These are phyloP conservation scores for Pseudophaeomoniella oleicola DNA, from an alignment of 2,329 filamentous ascomycete species.

Conservation along the genomic window DNA sequence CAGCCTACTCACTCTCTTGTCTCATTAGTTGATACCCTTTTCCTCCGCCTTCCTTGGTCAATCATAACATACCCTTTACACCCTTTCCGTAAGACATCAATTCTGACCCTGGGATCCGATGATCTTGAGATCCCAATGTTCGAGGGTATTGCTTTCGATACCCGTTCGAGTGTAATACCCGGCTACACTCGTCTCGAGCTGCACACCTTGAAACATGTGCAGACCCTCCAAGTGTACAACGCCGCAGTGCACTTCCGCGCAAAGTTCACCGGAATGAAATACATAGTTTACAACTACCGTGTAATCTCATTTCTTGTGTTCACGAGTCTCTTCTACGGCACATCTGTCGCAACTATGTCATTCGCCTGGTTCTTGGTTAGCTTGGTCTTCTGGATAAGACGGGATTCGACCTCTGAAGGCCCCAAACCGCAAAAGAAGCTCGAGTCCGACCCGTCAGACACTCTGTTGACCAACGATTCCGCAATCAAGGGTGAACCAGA, in stretches of 20 bases:
- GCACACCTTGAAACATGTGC: conserved; percentile 45
- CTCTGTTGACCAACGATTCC: conserved; percentile 1
- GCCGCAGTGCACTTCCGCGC: conserved; percentile 57
- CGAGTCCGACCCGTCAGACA: no score
- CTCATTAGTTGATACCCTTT: conserved; percentile 33
- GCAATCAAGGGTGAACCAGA: no score
- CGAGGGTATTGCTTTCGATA: conserved; percentile 53
- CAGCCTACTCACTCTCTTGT: conserved; percentile 54
- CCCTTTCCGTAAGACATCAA: conserved; percentile 9
- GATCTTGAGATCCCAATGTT: conserved; percentile 55
- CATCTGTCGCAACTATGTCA: conserved; percentile 54
- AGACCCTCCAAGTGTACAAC: conserved; percentile 58
- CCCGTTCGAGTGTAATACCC: conserved; percentile 38
- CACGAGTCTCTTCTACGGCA: conserved; percentile 59
- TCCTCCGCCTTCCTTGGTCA: conserved; percentile 53
- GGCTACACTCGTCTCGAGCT: conserved; percentile 48
- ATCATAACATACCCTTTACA: conserved; percentile 20
- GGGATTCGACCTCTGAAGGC: conserved; percentile 21
- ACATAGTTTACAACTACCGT: conserved; percentile 77
- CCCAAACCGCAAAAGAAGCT: conserved; percentile 1
- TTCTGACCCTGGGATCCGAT: conserved; percentile 42
- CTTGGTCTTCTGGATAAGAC: conserved; percentile 20
- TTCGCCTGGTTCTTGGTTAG: conserved; percentile 44
- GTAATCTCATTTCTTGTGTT: conserved; percentile 54
- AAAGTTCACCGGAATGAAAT: conserved; percentile 56